Base-by-base conservation (phyloP, 805 yeast genomes). In the Monosporozyma aerobia region DNA sequence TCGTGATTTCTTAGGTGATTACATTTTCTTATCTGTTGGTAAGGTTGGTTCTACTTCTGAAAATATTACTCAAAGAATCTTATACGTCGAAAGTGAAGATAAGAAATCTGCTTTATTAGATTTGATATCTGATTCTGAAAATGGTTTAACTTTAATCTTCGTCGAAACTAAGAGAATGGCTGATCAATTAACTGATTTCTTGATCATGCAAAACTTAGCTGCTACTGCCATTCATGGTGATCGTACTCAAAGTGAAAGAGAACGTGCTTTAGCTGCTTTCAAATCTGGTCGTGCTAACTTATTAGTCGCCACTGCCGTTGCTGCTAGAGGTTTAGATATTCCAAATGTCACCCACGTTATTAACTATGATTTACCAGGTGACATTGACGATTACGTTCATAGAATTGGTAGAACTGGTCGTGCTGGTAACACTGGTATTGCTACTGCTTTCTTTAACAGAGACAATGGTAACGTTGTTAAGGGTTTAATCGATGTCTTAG, bases 361-460 rank as follows among this genome's bases (percentile, higher is more conserved):
- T 75, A 94, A 94, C 81, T 94, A 86, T 72, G 99, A 94, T 71
- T 79, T 94, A 71, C 99, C 99, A 71, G 77, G 85, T 69, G 98
- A 94, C 73, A 87, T 94, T 67, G 99, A 94, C 73, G 99, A 94
- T 74, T 94, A 94, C 70, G 99, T 94, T 55, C 99, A 94, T 78
- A 87, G 99, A 78, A 94, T 94, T 70, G 99, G 99, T 82, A 92
- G 99, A 83, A 94, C 99, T 68, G 99, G 99, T 76, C 94, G 99
- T 83, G 99, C 99, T 66, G 99, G 99, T 81, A 94, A 94, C 77
- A 83, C 86, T 57, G 99, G 99, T 87, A 79, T 87, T 64, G 97
- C 99, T 59, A 90, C 97, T 61, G 96, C 99, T 50, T 94, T 94
- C 78, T 88, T 94, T 76, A 94, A 94, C 85, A 87, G 98, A 77